These are phyloP conservation scores for Yamadazyma taylorii DNA, from an alignment of 1,139 yeast species.

Conservation along the genomic window DNA sequence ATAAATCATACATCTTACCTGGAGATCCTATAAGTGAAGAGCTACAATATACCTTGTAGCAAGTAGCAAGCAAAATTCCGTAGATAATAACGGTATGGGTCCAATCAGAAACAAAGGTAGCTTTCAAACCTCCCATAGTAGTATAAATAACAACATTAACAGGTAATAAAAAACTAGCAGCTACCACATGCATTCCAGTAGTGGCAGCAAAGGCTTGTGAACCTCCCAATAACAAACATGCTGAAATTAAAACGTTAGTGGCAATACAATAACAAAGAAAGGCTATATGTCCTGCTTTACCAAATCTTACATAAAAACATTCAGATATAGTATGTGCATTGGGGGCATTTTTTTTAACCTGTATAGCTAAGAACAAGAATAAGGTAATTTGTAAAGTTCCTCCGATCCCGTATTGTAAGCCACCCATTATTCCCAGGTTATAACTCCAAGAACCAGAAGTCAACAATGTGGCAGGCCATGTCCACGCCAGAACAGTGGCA, in stretches of 20 bases:
- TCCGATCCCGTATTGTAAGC: slow-evolving; percentile 68
- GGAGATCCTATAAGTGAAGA: slow-evolving; percentile 48
- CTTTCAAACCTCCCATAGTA: slow-evolving; percentile 46
- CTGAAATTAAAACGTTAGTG: slow-evolving; percentile 17
- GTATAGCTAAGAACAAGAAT: slow-evolving; percentile 73
- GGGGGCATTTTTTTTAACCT: slow-evolving; percentile 71
- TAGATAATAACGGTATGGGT: slow-evolving; percentile 41
- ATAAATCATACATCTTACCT: slow-evolving; percentile 43
- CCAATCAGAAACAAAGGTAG: slow-evolving; percentile 48
- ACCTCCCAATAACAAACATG: slow-evolving; percentile 20
- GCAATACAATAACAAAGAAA: slow-evolving; percentile 18
- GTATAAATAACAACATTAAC: slow-evolving; percentile 51
- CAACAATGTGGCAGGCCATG: slow-evolving; percentile 42
- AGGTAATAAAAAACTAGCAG: slow-evolving; percentile 41
- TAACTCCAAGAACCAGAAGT: slow-evolving; percentile 36
- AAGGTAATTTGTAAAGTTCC: slow-evolving; percentile 72
- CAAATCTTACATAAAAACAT: slow-evolving; percentile 67
- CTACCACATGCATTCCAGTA: slow-evolving; percentile 20
- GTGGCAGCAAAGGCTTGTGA: slow-evolving; percentile 18
- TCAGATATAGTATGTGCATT: slow-evolving; percentile 78
- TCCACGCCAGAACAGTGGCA: slow-evolving; percentile 40
- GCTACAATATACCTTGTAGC: slow-evolving; percentile 37
- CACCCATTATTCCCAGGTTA: slow-evolving; percentile 46
- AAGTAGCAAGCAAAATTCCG: slow-evolving; percentile 36
- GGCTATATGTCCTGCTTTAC: slow-evolving; percentile 34